A percentile compares a stretch with the other conserved stretches of the same genome.
Evolutionary conservation across 1,284 basidiomycete species (phyloP).

Genomic region (Coniferiporia sulphurascens): DNA sequence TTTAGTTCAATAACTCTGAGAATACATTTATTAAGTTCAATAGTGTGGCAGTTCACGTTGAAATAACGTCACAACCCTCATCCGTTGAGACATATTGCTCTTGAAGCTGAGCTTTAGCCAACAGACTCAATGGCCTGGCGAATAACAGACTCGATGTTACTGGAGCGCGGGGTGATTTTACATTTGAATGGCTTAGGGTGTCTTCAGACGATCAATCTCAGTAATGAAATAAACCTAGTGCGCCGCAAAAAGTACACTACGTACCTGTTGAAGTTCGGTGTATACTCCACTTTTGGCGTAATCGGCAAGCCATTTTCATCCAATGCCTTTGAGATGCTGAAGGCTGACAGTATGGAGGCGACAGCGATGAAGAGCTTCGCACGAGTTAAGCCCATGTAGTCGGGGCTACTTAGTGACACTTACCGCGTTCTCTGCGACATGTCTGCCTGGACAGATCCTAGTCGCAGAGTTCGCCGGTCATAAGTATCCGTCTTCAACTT

Average conservation of each 20-base stretch:
- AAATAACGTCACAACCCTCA: too few relatives aligned
- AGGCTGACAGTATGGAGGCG: constrained; percentile 19
- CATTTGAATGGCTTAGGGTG: constrained; percentile 19
- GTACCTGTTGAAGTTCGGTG: constrained; percentile 10
- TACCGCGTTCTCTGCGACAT: constrained; percentile 16
- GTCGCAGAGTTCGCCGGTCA: not conserved
- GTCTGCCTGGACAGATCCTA: constrained; percentile 21
- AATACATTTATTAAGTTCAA: too few relatives aligned
- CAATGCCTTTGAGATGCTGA: constrained; percentile 15
- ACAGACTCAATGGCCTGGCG: not conserved
- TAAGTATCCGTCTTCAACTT: not conserved
- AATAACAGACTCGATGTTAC: not conserved
- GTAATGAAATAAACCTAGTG: not conserved
- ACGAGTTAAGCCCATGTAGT: not conserved
- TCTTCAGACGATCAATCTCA: constrained; percentile 5
- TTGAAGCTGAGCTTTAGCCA: constrained; percentile 20
- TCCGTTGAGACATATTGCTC: too few relatives aligned
- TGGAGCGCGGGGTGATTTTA: constrained; percentile 17
- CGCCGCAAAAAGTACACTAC: not conserved
- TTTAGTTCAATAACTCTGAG: too few relatives aligned
- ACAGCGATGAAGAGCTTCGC: constrained; percentile 16
- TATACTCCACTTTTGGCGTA: not conserved
- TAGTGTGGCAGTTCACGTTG: too few relatives aligned
- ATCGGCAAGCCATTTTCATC: constrained; percentile 16
- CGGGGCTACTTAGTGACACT: not conserved